Conservation (phyloP, 129 eudicot species). For the Calendula officinalis region DNA sequence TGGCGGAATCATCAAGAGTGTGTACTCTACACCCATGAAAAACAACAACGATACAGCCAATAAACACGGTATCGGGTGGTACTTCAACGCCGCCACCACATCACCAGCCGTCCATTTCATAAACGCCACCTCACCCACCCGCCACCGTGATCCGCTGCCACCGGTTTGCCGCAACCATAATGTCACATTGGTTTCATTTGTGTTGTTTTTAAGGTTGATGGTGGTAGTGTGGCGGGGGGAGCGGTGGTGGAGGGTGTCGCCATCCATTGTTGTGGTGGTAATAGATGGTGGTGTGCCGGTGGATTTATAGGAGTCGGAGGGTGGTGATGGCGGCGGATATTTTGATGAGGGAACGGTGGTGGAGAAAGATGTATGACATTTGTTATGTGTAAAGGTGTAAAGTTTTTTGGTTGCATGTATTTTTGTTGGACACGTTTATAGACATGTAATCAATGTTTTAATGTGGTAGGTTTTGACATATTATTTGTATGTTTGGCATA, state of each 20-base stretch:
- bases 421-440: neutral
- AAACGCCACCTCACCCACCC: constrained; percentile 36
- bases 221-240: neutral
- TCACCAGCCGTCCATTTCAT: constrained; percentile 53
- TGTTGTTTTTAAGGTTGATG: neutral
- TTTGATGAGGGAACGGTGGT: neutral
- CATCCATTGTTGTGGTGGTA: neutral
- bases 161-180: neutral
- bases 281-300: neutral
- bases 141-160: neutral
- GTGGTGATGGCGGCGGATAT: neutral
- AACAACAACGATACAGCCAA: constrained; percentile 42
- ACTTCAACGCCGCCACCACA: constrained; percentile 29
- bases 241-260: constrained; percentile 17
- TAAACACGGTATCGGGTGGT: constrained; percentile 50
- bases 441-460: neutral
- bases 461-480: no score
- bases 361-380: neutral
- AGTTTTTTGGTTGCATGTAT: no score
- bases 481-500: no score
- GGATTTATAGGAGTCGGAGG: neutral
- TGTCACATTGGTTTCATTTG: neutral
- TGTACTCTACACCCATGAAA: constrained; percentile 75
- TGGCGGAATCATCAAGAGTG: constrained; percentile 59
- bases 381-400: neutral